These are phyloP conservation scores for Candida berthetii DNA, from an alignment of 805 yeast species.

Conservation along the genomic window DNA sequence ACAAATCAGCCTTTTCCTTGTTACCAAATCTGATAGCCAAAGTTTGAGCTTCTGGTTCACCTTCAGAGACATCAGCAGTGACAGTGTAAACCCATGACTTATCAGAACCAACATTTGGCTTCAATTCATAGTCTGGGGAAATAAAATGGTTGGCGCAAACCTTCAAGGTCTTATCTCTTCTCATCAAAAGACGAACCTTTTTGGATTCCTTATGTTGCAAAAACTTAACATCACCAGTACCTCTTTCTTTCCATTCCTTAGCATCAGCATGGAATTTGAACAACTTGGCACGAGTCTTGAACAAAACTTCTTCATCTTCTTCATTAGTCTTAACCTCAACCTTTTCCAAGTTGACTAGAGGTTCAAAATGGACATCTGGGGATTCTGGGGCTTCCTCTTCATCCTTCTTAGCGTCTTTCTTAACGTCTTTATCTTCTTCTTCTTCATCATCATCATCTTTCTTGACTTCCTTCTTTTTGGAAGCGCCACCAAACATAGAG, in stretches of 20 bases:
- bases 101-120: slow-evolving; percentile 93
- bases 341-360: slow-evolving; percentile 88
- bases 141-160: slow-evolving; percentile 96
- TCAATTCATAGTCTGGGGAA: slow-evolving; percentile 74
- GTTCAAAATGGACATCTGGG: slow-evolving; percentile 84
- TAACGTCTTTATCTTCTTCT: slow-evolving; percentile 18
- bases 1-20: slow-evolving; percentile 90
- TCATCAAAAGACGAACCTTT: slow-evolving; percentile 90
- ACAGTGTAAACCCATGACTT: slow-evolving; percentile 98
- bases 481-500: slow-evolving; percentile 93
- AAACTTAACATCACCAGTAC: slow-evolving; percentile 97
- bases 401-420: slow-evolving; percentile 29
- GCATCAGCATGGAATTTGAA: slow-evolving; percentile 82
- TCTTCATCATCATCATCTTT: slow-evolving; percentile 17
- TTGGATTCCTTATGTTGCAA: slow-evolving; percentile 78
- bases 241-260: slow-evolving; percentile 99
- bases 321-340: slow-evolving; percentile 96
- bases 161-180: slow-evolving; percentile 98
- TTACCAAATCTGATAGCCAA: slow-evolving; percentile 93
- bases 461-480: slow-evolving; percentile 52
- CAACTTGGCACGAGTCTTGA: slow-evolving; percentile 90
- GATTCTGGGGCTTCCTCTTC: slow-evolving; percentile 31
- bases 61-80: slow-evolving; percentile 92
- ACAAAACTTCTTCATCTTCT: slow-evolving; percentile 78
- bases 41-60: slow-evolving; percentile 92